phyloP scores from a whole-genome alignment of 2,329 filamentous ascomycete genomes.

The Trichoderma oligosporum region DNA sequence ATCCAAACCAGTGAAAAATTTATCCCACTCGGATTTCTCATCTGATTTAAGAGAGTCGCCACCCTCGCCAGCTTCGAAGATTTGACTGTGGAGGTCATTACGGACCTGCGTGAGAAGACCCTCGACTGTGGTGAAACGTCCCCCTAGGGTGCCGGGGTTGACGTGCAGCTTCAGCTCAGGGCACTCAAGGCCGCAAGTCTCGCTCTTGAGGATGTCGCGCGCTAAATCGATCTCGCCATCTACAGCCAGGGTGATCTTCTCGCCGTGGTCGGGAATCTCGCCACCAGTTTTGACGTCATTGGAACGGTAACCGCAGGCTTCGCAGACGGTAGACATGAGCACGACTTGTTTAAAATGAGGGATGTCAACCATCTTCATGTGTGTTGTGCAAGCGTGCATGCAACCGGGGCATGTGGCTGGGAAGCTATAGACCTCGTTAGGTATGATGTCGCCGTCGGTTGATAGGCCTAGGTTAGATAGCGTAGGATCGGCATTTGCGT shows the following conservation, averaged over 20 bases:
- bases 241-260: conserved; percentile 75
- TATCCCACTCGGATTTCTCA: conserved; percentile 69
- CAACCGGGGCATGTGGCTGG: conserved; percentile 90
- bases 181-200: conserved; percentile 82
- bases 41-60: conserved; percentile 71
- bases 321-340: conserved; percentile 90
- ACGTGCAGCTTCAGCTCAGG: conserved; percentile 83
- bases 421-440: conserved; percentile 90
- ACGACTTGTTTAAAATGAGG: conserved; percentile 97
- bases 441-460: conserved; percentile 74
- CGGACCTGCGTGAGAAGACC: conserved; percentile 89
- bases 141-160: conserved; percentile 89
- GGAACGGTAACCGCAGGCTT: conserved; percentile 86
- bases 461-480: conserved; percentile 45
- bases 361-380: conserved; percentile 99
- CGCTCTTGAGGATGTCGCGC: conserved; percentile 92
- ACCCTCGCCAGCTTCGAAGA: conserved; percentile 67
- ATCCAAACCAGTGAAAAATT: conserved; percentile 75
- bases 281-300: conserved; percentile 98
- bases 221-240: conserved; percentile 68
- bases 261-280: conserved; percentile 80
- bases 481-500: conserved; percentile 49
- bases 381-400: conserved; percentile 77
- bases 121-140: conserved; percentile 95
- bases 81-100: conserved; percentile 80